Conservation (phyloP, 192 early-diverging fungal species). For the Blastocladiella britannica region DNA sequence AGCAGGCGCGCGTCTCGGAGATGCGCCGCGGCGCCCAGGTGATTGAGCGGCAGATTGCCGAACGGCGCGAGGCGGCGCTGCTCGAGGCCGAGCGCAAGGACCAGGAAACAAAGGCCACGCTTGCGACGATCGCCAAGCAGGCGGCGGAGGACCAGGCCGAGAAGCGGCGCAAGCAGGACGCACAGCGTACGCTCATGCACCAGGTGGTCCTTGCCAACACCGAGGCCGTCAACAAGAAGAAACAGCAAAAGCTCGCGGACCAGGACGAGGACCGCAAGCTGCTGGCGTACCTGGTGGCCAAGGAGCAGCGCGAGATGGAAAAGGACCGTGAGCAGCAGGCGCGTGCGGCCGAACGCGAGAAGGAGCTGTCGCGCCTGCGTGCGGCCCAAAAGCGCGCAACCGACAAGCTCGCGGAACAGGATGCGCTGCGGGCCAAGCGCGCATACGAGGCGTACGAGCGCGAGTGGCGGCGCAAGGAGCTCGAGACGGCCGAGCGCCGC, state of each 20-base stretch:
- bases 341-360: conserved; percentile 32
- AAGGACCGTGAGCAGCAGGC: conserved; percentile 17
- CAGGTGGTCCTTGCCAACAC: conserved; percentile 29
- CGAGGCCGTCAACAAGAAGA: conserved; percentile 22
- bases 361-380: conserved; percentile 24
- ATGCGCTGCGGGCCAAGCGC: conserved; percentile 26
- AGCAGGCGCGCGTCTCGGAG: conserved; percentile 18
- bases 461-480: conserved; percentile 32
- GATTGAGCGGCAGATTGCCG: conserved; percentile 30
- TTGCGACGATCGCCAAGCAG: conserved; percentile 22
- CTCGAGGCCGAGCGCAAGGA: conserved; percentile 30
- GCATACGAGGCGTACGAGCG: conserved; percentile 35
- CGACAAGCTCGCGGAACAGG: conserved; percentile 36
- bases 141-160: conserved; percentile 22
- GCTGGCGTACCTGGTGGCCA: conserved; percentile 31
- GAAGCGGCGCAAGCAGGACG: conserved; percentile 20
- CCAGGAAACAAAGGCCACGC: conserved; percentile 33
- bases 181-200: conserved; percentile 20
- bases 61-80: conserved; percentile 27
- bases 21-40: conserved; percentile 27
- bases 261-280: conserved; percentile 34
- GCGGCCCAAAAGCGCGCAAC: conserved; percentile 32
- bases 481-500: conserved; percentile 21
- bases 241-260: conserved; percentile 17
- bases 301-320: conserved; percentile 30